Percentiles rank a stretch among this genome's conserved stretches.
Evolutionary conservation across 176 grass and related monocot genomes (phyloP).

Genomic region (Aegilops sharonensis): DNA sequence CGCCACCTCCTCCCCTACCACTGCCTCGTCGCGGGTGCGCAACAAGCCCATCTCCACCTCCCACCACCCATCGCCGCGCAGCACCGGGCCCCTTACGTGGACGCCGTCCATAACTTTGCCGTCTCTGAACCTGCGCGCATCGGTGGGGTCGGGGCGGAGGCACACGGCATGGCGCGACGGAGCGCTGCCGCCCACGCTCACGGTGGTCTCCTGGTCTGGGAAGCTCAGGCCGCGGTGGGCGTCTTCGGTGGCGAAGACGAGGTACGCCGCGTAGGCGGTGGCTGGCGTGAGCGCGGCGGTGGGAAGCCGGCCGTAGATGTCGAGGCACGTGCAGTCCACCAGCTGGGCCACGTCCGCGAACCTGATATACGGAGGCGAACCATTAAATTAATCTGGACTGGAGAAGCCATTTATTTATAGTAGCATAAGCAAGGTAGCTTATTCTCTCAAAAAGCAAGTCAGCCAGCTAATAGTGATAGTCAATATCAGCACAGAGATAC

Average conservation of each 20-base stretch:
- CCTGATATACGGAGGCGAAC: background rate
- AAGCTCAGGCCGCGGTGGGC: conserved; percentile 25
- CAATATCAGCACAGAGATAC: background rate
- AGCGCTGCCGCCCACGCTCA: background rate
- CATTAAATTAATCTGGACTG: background rate
- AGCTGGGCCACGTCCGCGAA: conserved; percentile 43
- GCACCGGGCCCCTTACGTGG: background rate
- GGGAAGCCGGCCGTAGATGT: conserved; percentile 26
- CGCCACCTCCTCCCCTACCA: background rate
- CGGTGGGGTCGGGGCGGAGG: background rate
- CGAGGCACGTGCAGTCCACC: conserved; percentile 25
- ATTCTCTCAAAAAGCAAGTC: background rate
- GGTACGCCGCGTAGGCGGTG: conserved; percentile 33
- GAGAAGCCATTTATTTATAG: too few relatives aligned
- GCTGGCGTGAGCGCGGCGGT: background rate
- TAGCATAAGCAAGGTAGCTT: too few relatives aligned
- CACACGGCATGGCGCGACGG: conserved; percentile 28
- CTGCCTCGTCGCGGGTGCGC: background rate
- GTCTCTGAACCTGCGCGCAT: background rate
- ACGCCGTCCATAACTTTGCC: background rate
- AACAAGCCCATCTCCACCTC: conserved; percentile 45
- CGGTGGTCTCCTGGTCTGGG: conserved; percentile 40
- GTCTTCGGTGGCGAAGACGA: conserved; percentile 19
- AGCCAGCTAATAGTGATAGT: background rate
- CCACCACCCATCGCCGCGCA: conserved; percentile 32